Conservation (phyloP, 768 basidiomycete species). For the Leccinum olivaceopallidum region DNA sequence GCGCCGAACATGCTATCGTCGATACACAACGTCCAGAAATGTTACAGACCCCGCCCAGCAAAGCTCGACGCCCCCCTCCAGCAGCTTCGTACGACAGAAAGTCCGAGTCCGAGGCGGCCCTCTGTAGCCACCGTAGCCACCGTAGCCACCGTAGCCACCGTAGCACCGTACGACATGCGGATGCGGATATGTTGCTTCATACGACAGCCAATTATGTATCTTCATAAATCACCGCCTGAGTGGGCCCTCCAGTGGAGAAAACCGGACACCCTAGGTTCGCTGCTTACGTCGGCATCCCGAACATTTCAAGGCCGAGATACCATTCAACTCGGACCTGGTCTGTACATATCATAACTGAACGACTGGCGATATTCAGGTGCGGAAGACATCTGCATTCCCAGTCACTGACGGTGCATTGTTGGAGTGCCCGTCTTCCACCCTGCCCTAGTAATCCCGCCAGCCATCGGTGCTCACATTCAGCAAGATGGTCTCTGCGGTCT, state of each 20-base stretch:
- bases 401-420: slow-evolving; percentile 28
- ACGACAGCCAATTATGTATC: slow-evolving; percentile 57
- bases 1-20: not conserved
- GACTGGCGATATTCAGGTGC: slow-evolving; percentile 89
- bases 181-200: no score
- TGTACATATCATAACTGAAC: slow-evolving; percentile 65
- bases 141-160: not conserved
- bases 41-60: not conserved
- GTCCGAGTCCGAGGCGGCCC: not conserved
- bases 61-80: no score
- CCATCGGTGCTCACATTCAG: slow-evolving; percentile 56
- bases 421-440: slow-evolving; percentile 80
- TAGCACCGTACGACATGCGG: not conserved
- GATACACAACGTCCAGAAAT: not conserved
- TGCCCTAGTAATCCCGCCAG: slow-evolving; percentile 45
- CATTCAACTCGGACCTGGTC: slow-evolving; percentile 47
- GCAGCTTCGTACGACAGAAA: not conserved
- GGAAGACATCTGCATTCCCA: slow-evolving; percentile 9
- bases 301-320: slow-evolving; percentile 68
- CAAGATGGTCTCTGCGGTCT: slow-evolving; percentile 86
- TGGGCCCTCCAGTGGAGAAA: slow-evolving; percentile 78
- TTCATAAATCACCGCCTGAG: slow-evolving; percentile 63
- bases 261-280: slow-evolving; percentile 55
- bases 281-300: slow-evolving; percentile 48
- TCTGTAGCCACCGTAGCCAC: no score